Evolutionary conservation across 495 filamentous ascomycete species (phyloP), one percentile per base, ranked within the genome.

Genomic region (Echria macrotheca): DNA sequence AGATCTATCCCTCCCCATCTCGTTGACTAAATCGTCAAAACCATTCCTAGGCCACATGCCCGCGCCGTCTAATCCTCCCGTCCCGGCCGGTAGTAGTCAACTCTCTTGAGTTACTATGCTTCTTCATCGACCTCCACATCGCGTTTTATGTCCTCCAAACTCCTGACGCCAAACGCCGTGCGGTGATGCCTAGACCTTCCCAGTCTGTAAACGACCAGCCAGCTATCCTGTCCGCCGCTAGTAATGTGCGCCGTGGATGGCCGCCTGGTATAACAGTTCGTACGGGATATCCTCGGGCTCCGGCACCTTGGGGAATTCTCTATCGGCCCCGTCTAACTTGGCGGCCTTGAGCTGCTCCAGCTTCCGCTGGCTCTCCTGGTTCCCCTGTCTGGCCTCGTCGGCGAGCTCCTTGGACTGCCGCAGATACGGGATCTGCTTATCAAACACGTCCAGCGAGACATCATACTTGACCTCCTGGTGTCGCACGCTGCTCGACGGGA

Each of bases 221-320:
- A n/a, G n/a, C n/a, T n/a, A n/a, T n/a, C n/a, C n/a, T n/a, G n/a
- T n/a, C n/a, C n/a, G n/a, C n/a, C n/a, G n/a, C n/a, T n/a, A n/a
- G n/a, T n/a, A n/a, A n/a, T n/a, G n/a, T n/a, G n/a, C n/a, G n/a
- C 36, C 3, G 3, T 45, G 28, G 26, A 47, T 48, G 8, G 44
- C 50, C 21, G 47, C 19, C 19, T 50, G 26, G 12, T 42, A 50
- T 18, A 50, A 26, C 47, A 31, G 15, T n/a, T 50, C 47, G 14
- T 50, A 50, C 3, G 47, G 47, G 19, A 42, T 9, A 3, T 17
- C 14, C 3, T 32, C 17, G n/a, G n/a, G n/a, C n/a, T n/a, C n/a
- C 4, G n/a, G 44, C 11, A 29, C 36, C 8, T 21, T 23, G 12
- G 29, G 7, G 3, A 5, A 17, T 6, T 33, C 3, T n/a, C 4